Evolutionary conservation across 768 basidiomycete genomes (phyloP), one percentile per base, ranked within the genome.

Genomic region (Gymnopilus junonius): DNA sequence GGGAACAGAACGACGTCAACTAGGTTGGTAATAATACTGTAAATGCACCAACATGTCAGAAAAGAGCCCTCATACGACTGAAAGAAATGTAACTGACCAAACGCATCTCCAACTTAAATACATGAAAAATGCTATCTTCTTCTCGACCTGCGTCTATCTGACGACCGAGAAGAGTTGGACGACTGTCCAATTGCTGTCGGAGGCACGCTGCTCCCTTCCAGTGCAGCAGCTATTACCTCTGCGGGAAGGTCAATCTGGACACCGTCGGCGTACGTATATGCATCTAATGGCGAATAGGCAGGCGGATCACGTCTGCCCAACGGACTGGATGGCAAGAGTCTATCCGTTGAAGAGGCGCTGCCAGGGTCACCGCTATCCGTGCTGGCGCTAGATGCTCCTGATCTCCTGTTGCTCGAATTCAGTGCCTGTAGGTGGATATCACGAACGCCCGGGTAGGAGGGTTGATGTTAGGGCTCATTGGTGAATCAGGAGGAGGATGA

Each of bases 181-280:
- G 79, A 78, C 67, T 84, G 84, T 7, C 87, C 86, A 37, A 90
- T 78, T 3, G 85, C 77, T 62, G 80, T 84, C 8, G 82, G 68
- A n/a, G 92, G 90, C 34, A 92, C 78, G 15, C 84, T 74, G 45
- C 80, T 82, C 8, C 90, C 90, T 76, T 95, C 95, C 68, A 97
- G 76, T 8, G 95, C 94, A 50, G 93, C 93, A 23, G 93, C 85
- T 68, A 97, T 95, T 61, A 97, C 85, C 68, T 97, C 95, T 34
- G 95, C 93, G 25, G 95, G 95, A 34, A 97, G 80, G 76, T 97
- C 94, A 51, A 96, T 89, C 55, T 93, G 92, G n/a, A 97, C 93
- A 31, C 95, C 95, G 42, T 94, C 94, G 55, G 88, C 81, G 70
- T 94, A 93, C 25, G 87, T 84, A 68, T 82, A 91, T n/a, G 92